Base-by-base conservation (phyloP, 768 basidiomycete species). In the Cystofilobasidium macerans region DNA sequence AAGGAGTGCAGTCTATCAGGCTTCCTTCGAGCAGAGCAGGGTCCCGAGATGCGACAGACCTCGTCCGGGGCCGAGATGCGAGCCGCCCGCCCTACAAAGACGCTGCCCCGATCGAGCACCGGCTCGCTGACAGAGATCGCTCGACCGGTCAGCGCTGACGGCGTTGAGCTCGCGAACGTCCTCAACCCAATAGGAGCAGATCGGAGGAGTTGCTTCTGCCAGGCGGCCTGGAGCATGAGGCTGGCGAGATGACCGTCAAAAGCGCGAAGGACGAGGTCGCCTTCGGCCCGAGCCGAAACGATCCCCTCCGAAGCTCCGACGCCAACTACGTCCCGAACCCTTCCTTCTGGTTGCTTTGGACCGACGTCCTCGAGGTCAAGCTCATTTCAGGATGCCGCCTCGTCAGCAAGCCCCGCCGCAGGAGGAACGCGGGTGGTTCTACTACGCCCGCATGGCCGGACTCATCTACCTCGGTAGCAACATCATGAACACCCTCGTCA, bases 61-160 rank as follows among this genome's bases (percentile, higher is more conserved):
- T 63, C 62, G 16, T 51, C 36, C 22, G 48, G 38, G 1, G 14
- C 9, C 3, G 35, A n/a, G 26, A 63, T 51, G 33, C 51, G 18
- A 24, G 26, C 36, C 26, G 62, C 62, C 18, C 62, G 35, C 3
- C 51, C 62, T 9, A 42, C 36, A 40, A 63, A 63, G 16, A 20
- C 14, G 42, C 42, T 42, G 7, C 42, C 42, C 16, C 42, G 40
- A 32, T 43, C 42, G 42, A 47, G 43, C 30, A 24, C 28, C 43
- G 60, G 42, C 42, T 9, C 47, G 61, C 48, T 54, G n/a, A 53
- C 51, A 3, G 51, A 20, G 32, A 28, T 32, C 51, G 6, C 24
- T 26, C 8, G 5, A 3, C 26, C 32, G 28, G 30, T 30, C 54
- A 32, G 54, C 20, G 4, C 3, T 20, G 12, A 2, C 6, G 28